Base-by-base conservation (phyloP, 2,329 filamentous ascomycete genomes). In the Bipolaris sorokiniana region DNA sequence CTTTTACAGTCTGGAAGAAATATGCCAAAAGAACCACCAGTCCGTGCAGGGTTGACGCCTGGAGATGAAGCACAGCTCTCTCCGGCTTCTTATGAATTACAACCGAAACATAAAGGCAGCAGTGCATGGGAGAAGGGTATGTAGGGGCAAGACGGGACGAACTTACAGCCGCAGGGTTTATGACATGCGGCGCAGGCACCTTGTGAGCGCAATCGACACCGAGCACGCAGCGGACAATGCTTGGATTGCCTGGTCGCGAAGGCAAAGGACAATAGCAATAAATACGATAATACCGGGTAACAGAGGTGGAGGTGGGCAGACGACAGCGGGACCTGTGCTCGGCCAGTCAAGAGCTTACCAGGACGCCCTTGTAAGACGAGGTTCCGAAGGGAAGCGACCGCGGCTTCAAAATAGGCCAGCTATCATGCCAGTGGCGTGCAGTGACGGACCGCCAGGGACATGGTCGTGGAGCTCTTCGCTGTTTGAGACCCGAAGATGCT, bases 41-140 rank as follows among this genome's bases (percentile, higher is more conserved):
- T 73, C 72, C 70, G 71, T 76, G 72, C 73, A 76, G 72, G 70
- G 66, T 69, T 74, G 73, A 72, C 68, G 70, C 74, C 70, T 73
- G 72, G 70, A 67, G 71, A 74, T 69, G 70, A 64, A 72, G 66
- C 68, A 70, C 67, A 66, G 56, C 53, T 63, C 57, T 31, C 60
- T 71, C 67, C 71, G 70, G 73, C 66, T 68, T 65, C 65, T 69
- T 66, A 62, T 70, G 65, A 67, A 65, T 58, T 63, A 68, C 65
- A 73, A 64, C 68, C 68, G 72, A 71, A 67, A 67, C 63, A 56
- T 46, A 60, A 56, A 42, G 40, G 70, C 66, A 68, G 57, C 64
- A 68, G 61, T 63, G 66, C 63, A 70, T 63, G 61, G 62, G 63
- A 64, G 61, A 65, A 28, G 16, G 55, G 58, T 53, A 61, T 58